These are phyloP conservation scores for Chamaecyparis obtusa DNA, from an alignment of 75 land plant species.

Conservation along the genomic window DNA sequence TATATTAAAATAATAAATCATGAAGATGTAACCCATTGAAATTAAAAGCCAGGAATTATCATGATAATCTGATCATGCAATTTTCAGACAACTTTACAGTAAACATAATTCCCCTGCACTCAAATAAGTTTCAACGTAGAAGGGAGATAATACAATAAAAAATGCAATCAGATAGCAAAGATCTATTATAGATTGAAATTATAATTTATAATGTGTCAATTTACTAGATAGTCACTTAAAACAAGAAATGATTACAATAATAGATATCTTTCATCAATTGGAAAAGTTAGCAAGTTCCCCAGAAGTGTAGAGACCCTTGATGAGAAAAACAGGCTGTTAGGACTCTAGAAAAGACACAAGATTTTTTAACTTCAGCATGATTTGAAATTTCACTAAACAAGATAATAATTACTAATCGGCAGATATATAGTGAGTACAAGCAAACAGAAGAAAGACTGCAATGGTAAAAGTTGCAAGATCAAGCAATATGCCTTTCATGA, in stretches of 20 bases:
- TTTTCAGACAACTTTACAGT: background rate
- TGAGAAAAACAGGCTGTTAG: background rate
- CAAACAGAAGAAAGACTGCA: background rate
- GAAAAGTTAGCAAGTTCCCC: background rate
- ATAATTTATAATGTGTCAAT: background rate
- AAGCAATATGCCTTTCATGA: background rate
- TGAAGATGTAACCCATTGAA: background rate
- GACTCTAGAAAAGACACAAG: background rate
- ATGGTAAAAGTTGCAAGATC: background rate
- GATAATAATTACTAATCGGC: background rate
- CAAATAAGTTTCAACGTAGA: background rate
- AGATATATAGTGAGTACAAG: background rate
- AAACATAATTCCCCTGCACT: conserved; percentile 7
- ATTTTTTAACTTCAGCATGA: background rate
- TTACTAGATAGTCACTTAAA: background rate
- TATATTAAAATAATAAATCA: background rate
- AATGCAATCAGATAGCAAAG: background rate
- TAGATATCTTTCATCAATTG: background rate
- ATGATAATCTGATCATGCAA: background rate
- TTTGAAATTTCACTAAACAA: background rate
- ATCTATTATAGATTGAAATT: background rate
- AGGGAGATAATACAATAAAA: background rate
- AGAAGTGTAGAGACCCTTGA: background rate
- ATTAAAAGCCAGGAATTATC: background rate
- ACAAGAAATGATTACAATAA: background rate